These are phyloP conservation scores for Vitis vinifera DNA, from an alignment of 164 flowering plant species.

Conservation along the genomic window ASM3070453v1 NC_081812.1:23036001-23036500, in stretches of 20 bases:
- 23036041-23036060: no score
- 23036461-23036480: constrained; percentile 32
- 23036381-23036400: constrained; percentile 12
- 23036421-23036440: background rate
- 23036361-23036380: constrained; percentile 12
- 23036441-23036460: constrained; percentile 1
- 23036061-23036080: constrained; percentile 4
- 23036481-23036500: constrained; percentile 52
- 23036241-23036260: background rate
- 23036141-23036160: constrained; percentile 25
- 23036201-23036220: background rate
- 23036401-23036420: background rate
- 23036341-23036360: constrained; percentile 1
- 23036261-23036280: background rate
- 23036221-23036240: background rate
- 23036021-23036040: no score
- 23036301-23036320: constrained; percentile 17
- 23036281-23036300: background rate
- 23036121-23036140: background rate
- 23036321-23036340: constrained; percentile 12
- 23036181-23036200: constrained; percentile 3
- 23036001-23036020: no score
- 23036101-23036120: background rate
- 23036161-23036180: constrained; percentile 20
- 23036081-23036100: constrained; percentile 10